Evolutionary conservation across 441 rosid genomes (phyloP), one percentile per base, ranked within the genome.

Genomic region (Pelargonium fulgidum): DNA sequence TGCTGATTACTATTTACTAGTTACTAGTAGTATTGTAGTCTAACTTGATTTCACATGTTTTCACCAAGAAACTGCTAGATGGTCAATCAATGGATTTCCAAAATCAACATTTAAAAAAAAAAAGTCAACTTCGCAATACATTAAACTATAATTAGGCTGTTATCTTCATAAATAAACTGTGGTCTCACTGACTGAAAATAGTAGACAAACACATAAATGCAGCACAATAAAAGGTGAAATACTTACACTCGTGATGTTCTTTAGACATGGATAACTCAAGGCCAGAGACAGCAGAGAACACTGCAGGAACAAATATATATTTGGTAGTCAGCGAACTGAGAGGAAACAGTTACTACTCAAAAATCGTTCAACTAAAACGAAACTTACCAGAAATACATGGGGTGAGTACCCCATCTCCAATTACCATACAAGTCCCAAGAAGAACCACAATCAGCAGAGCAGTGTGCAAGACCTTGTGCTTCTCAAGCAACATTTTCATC

Each of bases 361-460:
- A 67, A 29, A 19, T 65, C 26, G 17, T 24, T 39, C 48, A 9
- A 33, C 33, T 11, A 39, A 36, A 20, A 65, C 36, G 26, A 41
- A 58, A 22, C 48, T 67, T 87, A 88, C 99, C 99, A 7, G 99
- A 94, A 78, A 94, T 94, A 33, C 97, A 96, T 54, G 99, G 97
- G 73, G 99, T 93, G 52, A 93, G 97, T 70, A 93, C 73, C 64
- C 97, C 99, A 82, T 93, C 99, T 74, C 99, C 97, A 69, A 93
- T 91, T 33, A 93, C 99, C 99, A 93, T 93, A 83, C 99, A 93
- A 72, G 99, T 93, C 50, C 99, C 99, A 11, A 94, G 91, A 73
- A 94, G 97, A 81, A 86, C 97, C 59, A 94, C 78, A 75, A 94
- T 77, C 70, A 91, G 80, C 76, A 94, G 79, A 81, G 91, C 93